phyloP scores from a whole-genome alignment of 805 yeast genomes.

The Hanseniaspora vineae region DNA sequence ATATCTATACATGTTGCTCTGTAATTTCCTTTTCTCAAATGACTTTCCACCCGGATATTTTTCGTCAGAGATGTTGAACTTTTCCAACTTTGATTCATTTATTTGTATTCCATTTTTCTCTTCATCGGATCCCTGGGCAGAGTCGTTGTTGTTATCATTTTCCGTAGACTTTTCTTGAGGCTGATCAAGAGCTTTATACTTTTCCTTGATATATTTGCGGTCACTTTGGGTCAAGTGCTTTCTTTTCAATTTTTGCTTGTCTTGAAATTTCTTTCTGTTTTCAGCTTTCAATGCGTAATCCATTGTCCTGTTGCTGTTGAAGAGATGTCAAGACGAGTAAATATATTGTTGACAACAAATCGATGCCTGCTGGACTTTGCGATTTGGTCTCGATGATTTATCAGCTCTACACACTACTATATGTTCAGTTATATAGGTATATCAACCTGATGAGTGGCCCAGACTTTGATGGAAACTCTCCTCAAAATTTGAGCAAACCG shows the following conservation, averaged over 20 bases:
- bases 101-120: conserved; percentile 4
- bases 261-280: conserved; percentile 30
- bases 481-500: not conserved
- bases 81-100: too few relatives aligned
- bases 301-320: conserved; percentile 7
- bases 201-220: conserved; percentile 20
- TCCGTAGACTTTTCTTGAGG: conserved; percentile 10
- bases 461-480: not conserved
- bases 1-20: conserved; percentile 2
- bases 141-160: conserved; percentile 6
- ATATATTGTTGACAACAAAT: too few relatives aligned
- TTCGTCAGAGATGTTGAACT: too few relatives aligned
- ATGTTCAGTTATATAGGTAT: too few relatives aligned
- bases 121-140: not conserved
- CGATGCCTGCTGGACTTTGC: too few relatives aligned
- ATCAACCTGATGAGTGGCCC: too few relatives aligned
- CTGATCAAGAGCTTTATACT: conserved; percentile 10
- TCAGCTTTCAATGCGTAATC: conserved; percentile 24
- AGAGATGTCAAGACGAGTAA: not conserved
- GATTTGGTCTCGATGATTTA: too few relatives aligned
- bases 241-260: conserved; percentile 26
- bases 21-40: conserved; percentile 6
- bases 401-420: too few relatives aligned
- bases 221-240: conserved; percentile 27
- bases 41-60: conserved; percentile 5